A percentile compares a stretch with the other conserved stretches of the same genome.
Evolutionary conservation across 108 stramenopile genomes (phyloP).

Genomic region (Cylindrotheca fusiformis): DNA sequence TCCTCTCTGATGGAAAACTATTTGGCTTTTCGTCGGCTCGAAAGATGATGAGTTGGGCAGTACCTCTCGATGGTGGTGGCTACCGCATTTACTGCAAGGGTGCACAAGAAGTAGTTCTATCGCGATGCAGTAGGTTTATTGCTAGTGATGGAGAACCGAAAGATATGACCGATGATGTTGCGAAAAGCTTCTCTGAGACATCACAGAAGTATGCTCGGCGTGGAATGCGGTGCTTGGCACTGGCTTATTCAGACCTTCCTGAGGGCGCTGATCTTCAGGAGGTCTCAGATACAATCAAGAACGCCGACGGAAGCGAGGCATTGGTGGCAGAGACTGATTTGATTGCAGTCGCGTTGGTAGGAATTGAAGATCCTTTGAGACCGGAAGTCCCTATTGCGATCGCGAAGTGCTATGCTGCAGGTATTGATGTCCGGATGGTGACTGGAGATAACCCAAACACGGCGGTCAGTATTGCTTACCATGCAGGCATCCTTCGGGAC

Average conservation of each 20-base stretch:
- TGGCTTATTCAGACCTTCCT: conserved; percentile 81
- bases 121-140: conserved; percentile 45
- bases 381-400: conserved; percentile 90
- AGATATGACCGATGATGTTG: conserved; percentile 32
- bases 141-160: conserved; percentile 25
- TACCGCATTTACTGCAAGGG: conserved; percentile 88
- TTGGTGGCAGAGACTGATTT: conserved; percentile 68
- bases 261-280: conserved; percentile 57
- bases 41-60: conserved; percentile 92
- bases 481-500: conserved; percentile 78
- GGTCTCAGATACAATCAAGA: conserved; percentile 43
- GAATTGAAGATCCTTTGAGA: conserved; percentile 97
- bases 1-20: conserved; percentile 70
- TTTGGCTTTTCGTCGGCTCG: conserved; percentile 87
- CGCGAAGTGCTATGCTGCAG: conserved; percentile 77
- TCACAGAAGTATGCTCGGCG: conserved; percentile 67
- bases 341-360: conserved; percentile 79
- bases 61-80: conserved; percentile 59
- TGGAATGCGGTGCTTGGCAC: conserved; percentile 80
- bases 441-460: conserved; percentile 96
- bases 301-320: conserved; percentile 72
- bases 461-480: conserved; percentile 92
- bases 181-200: conserved; percentile 27
- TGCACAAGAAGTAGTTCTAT: conserved; percentile 74
- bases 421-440: conserved; percentile 97